Conservation (phyloP, 129 eudicot species). For the Saussurea involucrata region DNA sequence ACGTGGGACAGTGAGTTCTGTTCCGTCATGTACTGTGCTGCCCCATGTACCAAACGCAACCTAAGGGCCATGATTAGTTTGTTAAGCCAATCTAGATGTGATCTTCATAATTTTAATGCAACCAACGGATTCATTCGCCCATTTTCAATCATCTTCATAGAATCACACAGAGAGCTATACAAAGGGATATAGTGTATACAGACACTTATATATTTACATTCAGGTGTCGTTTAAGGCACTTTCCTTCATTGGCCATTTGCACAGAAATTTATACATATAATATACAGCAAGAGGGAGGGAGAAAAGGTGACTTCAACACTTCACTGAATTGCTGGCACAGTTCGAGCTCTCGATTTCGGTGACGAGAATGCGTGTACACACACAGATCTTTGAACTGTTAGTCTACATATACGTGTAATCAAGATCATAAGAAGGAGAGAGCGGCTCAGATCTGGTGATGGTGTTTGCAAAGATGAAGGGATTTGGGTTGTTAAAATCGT, state of each 20-base stretch:
- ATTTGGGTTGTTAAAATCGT: conserved; percentile 46
- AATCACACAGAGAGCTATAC: conserved; percentile 5
- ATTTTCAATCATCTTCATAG: background rate
- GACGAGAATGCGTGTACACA: background rate
- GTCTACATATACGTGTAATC: background rate
- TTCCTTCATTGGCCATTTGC: conserved; percentile 2
- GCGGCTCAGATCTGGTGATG: conserved; percentile 17
- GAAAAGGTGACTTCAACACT: conserved; percentile 15
- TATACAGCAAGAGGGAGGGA: background rate
- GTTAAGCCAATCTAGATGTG: conserved; percentile 8
- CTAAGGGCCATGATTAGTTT: conserved; percentile 1
- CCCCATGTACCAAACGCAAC: too few species aligned
- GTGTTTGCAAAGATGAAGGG: conserved; percentile 42
- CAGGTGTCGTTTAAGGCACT: conserved; percentile 25
- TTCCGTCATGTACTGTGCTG: too few species aligned
- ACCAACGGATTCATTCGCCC: conserved; percentile 2
- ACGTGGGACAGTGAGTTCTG: too few species aligned
- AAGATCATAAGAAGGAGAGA: background rate
- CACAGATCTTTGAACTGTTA: conserved; percentile 6
- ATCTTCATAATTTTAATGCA: conserved; percentile 10
- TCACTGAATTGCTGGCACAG: conserved; percentile 20
- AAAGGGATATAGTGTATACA: background rate
- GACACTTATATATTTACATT: background rate
- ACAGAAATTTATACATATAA: conserved; percentile 15
- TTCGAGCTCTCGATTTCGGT: conserved; percentile 27